phyloP scores from a whole-genome alignment of 306 rosid species.

The Oxytropis ochrocephala region DNA sequence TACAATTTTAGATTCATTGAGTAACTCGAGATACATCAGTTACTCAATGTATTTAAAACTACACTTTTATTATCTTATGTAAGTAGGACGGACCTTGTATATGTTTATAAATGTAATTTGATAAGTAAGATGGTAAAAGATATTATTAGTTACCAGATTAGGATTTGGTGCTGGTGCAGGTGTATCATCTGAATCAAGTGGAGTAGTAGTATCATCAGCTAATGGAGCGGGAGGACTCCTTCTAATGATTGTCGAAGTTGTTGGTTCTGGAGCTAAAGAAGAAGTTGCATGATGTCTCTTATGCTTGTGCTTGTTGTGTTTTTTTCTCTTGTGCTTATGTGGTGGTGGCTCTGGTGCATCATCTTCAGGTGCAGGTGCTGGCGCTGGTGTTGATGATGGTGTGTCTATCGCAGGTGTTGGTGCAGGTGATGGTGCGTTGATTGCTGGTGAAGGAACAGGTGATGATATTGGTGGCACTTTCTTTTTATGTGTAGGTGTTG shows the following conservation, averaged over 20 bases:
- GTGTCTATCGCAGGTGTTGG: slow-evolving; percentile 36
- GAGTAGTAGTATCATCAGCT: slow-evolving; percentile 24
- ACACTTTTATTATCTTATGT: no score
- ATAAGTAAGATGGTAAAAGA: neutral
- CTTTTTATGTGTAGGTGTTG: slow-evolving; percentile 47
- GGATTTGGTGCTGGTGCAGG: slow-evolving; percentile 82
- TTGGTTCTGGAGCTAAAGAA: slow-evolving; percentile 58
- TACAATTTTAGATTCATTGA: no score
- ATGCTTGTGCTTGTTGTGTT: slow-evolving; percentile 47
- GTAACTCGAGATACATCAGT: no score
- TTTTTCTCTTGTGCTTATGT: slow-evolving; percentile 53
- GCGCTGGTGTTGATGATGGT: slow-evolving; percentile 27
- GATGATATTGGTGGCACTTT: slow-evolving; percentile 42
- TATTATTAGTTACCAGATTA: slow-evolving; percentile 44
- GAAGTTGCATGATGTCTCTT: slow-evolving; percentile 41
- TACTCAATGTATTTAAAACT: no score
- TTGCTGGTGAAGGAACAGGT: slow-evolving; percentile 50
- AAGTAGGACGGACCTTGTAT: no score
- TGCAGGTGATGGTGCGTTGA: slow-evolving; percentile 47
- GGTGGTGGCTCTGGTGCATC: slow-evolving; percentile 52
- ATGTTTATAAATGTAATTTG: neutral
- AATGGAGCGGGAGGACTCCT: slow-evolving; percentile 94
- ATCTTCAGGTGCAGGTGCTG: slow-evolving; percentile 37
- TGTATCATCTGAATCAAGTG: slow-evolving; percentile 41
- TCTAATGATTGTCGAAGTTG: slow-evolving; percentile 26